Evolutionary conservation across 129 eudicot species (phyloP).

Genomic region (Pseudognaphalium luteoalbum): DNA sequence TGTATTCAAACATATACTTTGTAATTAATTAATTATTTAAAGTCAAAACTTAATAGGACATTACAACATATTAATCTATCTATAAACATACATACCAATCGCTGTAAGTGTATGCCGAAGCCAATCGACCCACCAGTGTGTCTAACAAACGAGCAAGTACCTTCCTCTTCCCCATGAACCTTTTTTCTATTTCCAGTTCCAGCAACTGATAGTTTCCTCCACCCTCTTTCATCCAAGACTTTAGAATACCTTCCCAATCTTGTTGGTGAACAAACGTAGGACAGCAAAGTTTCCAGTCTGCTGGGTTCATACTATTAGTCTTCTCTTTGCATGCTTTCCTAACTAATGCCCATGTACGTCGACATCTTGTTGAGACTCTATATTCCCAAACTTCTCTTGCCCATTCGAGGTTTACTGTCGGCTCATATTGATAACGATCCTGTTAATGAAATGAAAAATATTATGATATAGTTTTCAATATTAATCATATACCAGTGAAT

Average conservation of each 20-base stretch:
- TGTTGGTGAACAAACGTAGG: not conserved
- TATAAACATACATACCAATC: not conserved
- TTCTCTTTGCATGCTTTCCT: not conserved
- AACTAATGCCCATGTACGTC: not conserved
- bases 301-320: not conserved
- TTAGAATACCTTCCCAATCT: conserved; percentile 7
- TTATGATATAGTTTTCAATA: not conserved
- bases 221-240: conserved; percentile 3
- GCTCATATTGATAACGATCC: conserved; percentile 1
- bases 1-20: too few species aligned
- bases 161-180: not conserved
- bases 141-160: not conserved
- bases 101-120: not conserved
- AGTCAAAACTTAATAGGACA: too few species aligned
- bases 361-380: not conserved
- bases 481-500: too few species aligned
- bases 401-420: not conserved
- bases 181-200: not conserved
- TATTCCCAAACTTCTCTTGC: conserved; percentile 4
- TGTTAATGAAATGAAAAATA: not conserved
- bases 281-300: not conserved
- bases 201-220: not conserved
- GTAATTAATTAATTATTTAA: too few species aligned
- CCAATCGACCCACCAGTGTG: not conserved
- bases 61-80: not conserved